A percentile compares a stretch with the other conserved stretches of the same genome.
phyloP scores from a whole-genome alignment of 345 rosid genomes.

The Heritiera fomes region DNA sequence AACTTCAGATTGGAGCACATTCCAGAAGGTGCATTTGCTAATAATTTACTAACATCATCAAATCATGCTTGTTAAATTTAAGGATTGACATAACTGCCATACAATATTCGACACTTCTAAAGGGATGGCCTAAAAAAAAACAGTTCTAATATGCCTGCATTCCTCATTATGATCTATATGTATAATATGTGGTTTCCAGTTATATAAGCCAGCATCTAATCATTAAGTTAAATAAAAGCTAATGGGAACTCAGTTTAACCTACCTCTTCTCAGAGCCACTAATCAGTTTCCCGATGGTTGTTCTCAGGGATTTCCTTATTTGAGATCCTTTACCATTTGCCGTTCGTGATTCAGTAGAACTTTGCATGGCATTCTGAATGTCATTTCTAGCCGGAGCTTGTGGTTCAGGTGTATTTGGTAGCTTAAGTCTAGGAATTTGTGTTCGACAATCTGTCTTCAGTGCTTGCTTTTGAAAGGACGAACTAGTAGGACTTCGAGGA shows the following conservation, averaged over 20 bases:
- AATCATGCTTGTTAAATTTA: not conserved
- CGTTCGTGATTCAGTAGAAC: slow-evolving; percentile 43
- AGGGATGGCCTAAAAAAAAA: not conserved
- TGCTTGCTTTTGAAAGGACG: slow-evolving; percentile 37
- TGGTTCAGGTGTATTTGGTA: slow-evolving; percentile 58
- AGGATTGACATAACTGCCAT: not conserved
- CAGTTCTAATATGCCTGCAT: not conserved
- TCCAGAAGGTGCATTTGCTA: not conserved
- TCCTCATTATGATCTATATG: not conserved
- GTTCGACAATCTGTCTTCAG: slow-evolving; percentile 48
- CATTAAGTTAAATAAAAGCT: not conserved
- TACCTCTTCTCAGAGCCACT: slow-evolving; percentile 86
- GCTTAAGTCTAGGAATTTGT: slow-evolving; percentile 54
- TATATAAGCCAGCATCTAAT: not conserved
- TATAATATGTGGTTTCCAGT: not conserved
- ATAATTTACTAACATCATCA: not conserved
- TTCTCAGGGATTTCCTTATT: slow-evolving; percentile 75
- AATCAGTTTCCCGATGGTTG: slow-evolving; percentile 81
- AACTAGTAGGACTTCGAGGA: slow-evolving; percentile 62
- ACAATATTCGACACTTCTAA: not conserved
- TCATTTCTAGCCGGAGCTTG: slow-evolving; percentile 39
- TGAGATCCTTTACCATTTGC: slow-evolving; percentile 69
- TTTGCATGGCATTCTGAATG: slow-evolving; percentile 40
- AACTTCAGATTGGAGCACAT: not conserved
- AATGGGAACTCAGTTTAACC: slow-evolving; percentile 12